Evolutionary conservation across 192 early-diverging fungal genomes (phyloP), one percentile per base, ranked within the genome.

Genomic region (Coemansia pectinata): DNA sequence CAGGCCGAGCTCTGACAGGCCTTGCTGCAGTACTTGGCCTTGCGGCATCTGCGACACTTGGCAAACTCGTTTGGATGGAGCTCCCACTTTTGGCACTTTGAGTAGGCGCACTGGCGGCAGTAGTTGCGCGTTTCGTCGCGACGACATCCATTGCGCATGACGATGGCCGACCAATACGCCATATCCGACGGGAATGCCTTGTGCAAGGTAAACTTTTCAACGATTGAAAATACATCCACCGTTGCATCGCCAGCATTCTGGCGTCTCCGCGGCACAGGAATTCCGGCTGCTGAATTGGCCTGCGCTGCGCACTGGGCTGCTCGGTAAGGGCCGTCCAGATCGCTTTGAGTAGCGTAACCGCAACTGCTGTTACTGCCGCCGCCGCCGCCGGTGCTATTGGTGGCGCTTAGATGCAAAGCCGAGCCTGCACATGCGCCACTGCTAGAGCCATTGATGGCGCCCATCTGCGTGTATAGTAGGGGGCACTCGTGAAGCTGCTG

Each of bases 1-100:
- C 92, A 93, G 5, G 92, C 90, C 52, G 85, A 87, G 62, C 87
- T 88, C 67, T 92, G 91, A 53, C 92, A 93, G 33, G 77, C 67
- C 69, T 91, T 91, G 66, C 90, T 89, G 74, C 95, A 96, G 73
- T 96, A 96, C 52, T 91, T 93, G 59, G 92, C 93, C 62, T 92
- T 91, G 63, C 93, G 87, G 77, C 95, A 96, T 57, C 91, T 77
- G 31, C 91, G 91, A 76, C 95, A 96, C 83, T 93, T 95, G 40
- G 90, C 87, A 84, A 94, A 94, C 81, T 94, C 88, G 64, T 91
- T 82, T 11, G 88, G 86, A 55, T 87, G 88, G 5, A 72, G 68
- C 69, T 95, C 92, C 89, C 89, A 91, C 65, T 89, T 90, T 59
- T 89, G 91, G 69, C 92, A 94, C 57, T 86, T 85, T 66, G 92